A percentile compares a stretch with the other conserved stretches of the same genome.
Evolutionary conservation across 2,329 filamentous ascomycete species (phyloP).

Genomic region (Ilyonectria mors-panacis): DNA sequence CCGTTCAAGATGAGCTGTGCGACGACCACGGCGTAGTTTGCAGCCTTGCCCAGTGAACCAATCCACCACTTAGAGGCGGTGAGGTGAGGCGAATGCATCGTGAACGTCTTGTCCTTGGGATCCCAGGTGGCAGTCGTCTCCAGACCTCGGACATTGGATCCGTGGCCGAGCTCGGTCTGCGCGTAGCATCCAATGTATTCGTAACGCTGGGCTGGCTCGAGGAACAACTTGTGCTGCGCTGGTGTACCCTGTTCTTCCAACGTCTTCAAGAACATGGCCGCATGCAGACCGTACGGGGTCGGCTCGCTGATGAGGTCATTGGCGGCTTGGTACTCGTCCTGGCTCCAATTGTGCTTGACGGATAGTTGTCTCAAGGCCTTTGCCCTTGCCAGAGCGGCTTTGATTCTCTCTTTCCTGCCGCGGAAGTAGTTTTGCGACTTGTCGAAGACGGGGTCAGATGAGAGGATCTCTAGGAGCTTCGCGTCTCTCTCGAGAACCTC

Average conservation of each 20-base stretch:
- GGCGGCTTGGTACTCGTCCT: constrained; percentile 75
- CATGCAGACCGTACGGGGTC: constrained; percentile 81
- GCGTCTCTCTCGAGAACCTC: constrained; percentile 73
- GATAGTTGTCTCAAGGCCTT: constrained; percentile 79
- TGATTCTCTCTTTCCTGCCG: constrained; percentile 77
- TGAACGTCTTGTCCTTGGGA: constrained; percentile 80
- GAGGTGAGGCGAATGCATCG: constrained; percentile 79
- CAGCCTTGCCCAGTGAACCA: constrained; percentile 81
- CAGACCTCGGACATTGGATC: constrained; percentile 81
- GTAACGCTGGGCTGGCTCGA: constrained; percentile 78
- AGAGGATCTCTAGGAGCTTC: constrained; percentile 74
- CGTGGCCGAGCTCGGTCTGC: constrained; percentile 85
- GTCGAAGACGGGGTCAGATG: constrained; percentile 79
- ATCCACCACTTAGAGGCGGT: constrained; percentile 91
- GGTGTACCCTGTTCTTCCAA: constrained; percentile 79
- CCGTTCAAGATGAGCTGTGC: constrained; percentile 80
- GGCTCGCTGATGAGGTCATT: constrained; percentile 81
- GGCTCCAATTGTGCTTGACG: constrained; percentile 77
- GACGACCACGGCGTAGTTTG: constrained; percentile 85
- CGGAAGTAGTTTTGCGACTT: constrained; percentile 85
- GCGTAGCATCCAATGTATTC: constrained; percentile 85
- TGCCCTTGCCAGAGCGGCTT: constrained; percentile 77
- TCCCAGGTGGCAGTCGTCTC: constrained; percentile 84
- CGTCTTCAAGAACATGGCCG: constrained; percentile 67
- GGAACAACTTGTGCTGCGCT: constrained; percentile 81